Percentiles rank a stretch among this genome's conserved stretches.
Evolutionary conservation across 345 rosid species (phyloP).

Genomic region (Ceriops zippeliana): DNA sequence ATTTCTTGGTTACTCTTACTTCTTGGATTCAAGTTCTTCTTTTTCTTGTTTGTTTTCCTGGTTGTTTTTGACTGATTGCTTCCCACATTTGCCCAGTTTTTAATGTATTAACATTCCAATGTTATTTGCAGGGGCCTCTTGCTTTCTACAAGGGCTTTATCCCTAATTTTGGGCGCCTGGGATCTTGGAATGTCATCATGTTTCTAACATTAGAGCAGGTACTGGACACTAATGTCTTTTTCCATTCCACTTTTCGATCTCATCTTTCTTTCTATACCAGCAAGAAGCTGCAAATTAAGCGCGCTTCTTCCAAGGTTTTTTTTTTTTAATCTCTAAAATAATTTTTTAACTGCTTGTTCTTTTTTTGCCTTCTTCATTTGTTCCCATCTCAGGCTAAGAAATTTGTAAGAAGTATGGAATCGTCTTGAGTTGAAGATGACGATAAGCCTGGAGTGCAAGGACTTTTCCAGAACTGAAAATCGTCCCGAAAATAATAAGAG

Average conservation of each 20-base stretch:
- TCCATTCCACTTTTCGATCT: neutral
- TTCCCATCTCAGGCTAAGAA: constrained; percentile 52
- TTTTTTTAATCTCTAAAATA: neutral
- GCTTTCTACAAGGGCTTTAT: constrained; percentile 95
- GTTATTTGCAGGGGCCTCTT: constrained; percentile 59
- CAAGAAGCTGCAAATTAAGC: constrained; percentile 54
- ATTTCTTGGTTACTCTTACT: too few relatives aligned
- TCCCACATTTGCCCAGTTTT: too few relatives aligned
- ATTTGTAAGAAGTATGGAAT: constrained; percentile 47
- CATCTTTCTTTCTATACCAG: constrained; percentile 62
- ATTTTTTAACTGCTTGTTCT: neutral
- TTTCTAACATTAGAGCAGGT: constrained; percentile 98
- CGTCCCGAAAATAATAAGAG: constrained; percentile 22
- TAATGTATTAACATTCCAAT: too few relatives aligned
- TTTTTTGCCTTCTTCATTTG: neutral
- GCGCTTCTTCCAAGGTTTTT: neutral
- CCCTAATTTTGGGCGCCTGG: constrained; percentile 93
- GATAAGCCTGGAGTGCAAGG: constrained; percentile 4
- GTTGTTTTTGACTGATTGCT: too few relatives aligned
- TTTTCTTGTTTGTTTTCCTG: too few relatives aligned
- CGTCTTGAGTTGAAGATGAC: constrained; percentile 33
- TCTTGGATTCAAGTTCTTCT: too few relatives aligned
- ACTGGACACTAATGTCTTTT: neutral
- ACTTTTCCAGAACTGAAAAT: constrained; percentile 6
- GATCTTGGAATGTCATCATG: constrained; percentile 99